Conservation (phyloP, 2,329 filamentous ascomycete species). For the Alternaria infectoria region DNA sequence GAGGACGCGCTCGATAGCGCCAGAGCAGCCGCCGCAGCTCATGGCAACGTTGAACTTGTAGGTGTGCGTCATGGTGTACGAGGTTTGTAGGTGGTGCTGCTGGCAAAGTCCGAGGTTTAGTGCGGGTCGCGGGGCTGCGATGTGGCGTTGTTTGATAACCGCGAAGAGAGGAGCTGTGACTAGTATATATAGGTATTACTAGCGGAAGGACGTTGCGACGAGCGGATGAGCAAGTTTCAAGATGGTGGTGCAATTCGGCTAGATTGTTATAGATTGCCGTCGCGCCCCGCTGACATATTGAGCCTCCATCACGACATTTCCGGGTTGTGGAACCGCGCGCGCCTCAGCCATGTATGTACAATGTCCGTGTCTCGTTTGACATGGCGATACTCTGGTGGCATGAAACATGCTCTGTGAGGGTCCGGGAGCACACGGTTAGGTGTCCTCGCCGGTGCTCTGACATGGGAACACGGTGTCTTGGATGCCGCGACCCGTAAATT, state of each 20-base stretch:
- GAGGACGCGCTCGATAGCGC: constrained; percentile 88
- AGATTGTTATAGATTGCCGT: constrained; percentile 42
- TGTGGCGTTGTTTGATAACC: not conserved
- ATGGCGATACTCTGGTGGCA: constrained; percentile 28
- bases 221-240: constrained; percentile 43
- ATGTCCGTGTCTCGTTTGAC: constrained; percentile 13
- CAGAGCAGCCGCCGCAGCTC: constrained; percentile 95
- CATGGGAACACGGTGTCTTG: constrained; percentile 13
- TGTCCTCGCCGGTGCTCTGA: not conserved
- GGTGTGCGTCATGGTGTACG: constrained; percentile 71
- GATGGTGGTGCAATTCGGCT: constrained; percentile 37
- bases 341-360: constrained; percentile 29
- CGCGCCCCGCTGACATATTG: constrained; percentile 39
- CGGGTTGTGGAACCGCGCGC: constrained; percentile 33
- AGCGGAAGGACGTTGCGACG: constrained; percentile 11
- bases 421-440: not conserved
- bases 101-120: not conserved
- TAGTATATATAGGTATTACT: constrained; percentile 23
- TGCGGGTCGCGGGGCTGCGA: constrained; percentile 11
- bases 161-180: constrained; percentile 1
- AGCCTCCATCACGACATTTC: constrained; percentile 17
- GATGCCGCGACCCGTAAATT: not conserved
- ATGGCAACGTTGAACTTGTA: constrained; percentile 97
- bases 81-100: constrained; percentile 3
- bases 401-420: constrained; percentile 44